phyloP scores from a whole-genome alignment of 2,329 filamentous ascomycete species.

The Alternaria metachromatica region DNA sequence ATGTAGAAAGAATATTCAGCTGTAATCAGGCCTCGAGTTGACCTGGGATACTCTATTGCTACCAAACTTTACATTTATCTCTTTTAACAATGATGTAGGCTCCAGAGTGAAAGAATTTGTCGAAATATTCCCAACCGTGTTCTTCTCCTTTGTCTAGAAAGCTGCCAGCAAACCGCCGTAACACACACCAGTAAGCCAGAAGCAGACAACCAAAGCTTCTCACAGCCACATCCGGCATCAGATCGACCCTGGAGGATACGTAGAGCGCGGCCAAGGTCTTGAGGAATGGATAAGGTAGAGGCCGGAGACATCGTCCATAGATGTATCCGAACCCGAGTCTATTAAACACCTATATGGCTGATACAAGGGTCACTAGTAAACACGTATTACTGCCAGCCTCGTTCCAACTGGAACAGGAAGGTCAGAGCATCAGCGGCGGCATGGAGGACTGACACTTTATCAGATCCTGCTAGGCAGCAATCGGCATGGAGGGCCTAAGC shows the following conservation, averaged over 20 bases:
- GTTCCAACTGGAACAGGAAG: background rate
- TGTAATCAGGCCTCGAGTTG: background rate
- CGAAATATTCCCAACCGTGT: background rate
- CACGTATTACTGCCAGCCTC: background rate
- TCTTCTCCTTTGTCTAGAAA: background rate
- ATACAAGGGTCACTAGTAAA: background rate
- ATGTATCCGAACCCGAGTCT: background rate
- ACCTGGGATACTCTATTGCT: background rate
- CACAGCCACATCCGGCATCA: accelerated
- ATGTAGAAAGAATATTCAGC: background rate
- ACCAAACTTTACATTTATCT: background rate
- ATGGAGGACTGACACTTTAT: background rate
- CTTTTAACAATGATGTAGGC: background rate
- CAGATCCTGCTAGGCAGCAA: background rate
- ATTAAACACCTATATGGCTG: no score
- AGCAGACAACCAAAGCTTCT: background rate
- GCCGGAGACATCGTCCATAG: background rate
- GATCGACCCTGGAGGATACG: background rate
- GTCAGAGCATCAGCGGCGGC: background rate
- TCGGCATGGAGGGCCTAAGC: background rate
- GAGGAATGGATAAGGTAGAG: background rate
- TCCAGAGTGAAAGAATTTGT: background rate
- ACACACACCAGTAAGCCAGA: background rate
- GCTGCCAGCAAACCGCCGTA: background rate
- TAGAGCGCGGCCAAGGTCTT: background rate